phyloP scores from a whole-genome alignment of 208 protist species.

The Eutreptiella sp. region DNA sequence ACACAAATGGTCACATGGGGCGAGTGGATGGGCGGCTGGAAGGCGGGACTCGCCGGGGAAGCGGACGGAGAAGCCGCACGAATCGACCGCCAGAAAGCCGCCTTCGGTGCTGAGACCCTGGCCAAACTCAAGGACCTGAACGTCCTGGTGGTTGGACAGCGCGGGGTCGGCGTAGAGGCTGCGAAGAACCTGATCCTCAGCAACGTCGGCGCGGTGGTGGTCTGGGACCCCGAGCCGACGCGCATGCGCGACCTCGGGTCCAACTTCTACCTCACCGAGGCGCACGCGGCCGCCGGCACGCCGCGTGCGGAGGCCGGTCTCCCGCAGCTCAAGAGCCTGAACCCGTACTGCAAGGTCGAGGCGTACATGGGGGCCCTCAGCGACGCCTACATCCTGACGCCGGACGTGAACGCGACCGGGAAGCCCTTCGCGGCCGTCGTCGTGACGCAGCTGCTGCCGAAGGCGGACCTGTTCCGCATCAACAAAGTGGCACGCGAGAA shows the following conservation, averaged over 20 bases:
- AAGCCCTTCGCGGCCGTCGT: conserved; percentile 44
- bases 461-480: no score
- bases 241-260: conserved; percentile 33
- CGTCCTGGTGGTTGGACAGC: conserved; percentile 2
- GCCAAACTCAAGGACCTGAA: conserved; percentile 3
- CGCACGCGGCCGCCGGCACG: conserved; percentile 70
- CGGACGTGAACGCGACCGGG: no score
- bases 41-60: no score
- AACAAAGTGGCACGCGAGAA: no score
- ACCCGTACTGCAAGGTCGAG: conserved; percentile 59
- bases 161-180: conserved; percentile 13
- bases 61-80: no score
- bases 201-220: conserved; percentile 8
- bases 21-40: no score
- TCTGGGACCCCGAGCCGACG: background rate
- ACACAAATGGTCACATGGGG: no score
- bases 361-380: conserved; percentile 28
- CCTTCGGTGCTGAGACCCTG: conserved; percentile 15
- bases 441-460: no score
- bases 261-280: conserved; percentile 76
- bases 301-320: conserved; percentile 44
- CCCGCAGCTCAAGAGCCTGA: conserved; percentile 67
- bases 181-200: conserved; percentile 22
- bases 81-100: conserved; percentile 24
- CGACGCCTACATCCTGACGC: background rate